Conservation (phyloP, 225 moss, liverwort and hornwort species). For the Marchantia paleacea region DNA sequence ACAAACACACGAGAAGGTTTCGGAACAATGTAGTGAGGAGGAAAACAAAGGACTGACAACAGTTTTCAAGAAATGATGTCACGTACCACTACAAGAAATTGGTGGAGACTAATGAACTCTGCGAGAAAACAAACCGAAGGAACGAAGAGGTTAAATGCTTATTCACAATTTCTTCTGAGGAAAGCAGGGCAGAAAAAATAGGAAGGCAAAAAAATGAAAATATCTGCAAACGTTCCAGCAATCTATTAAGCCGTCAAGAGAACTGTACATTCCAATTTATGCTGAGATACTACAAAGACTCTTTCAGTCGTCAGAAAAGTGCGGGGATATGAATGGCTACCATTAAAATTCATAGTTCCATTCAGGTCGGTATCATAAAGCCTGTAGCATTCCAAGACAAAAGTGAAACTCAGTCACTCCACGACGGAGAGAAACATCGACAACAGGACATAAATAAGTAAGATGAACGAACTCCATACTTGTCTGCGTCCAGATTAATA, state of each 20-base stretch:
- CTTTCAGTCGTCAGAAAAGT: no score
- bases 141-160: background rate
- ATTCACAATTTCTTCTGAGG: background rate
- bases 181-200: background rate
- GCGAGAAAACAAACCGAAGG: constrained; percentile 35
- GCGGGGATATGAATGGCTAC: constrained; percentile 29
- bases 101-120: constrained; percentile 79
- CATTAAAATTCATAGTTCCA: constrained; percentile 80
- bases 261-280: no score
- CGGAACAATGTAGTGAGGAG: background rate
- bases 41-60: background rate
- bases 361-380: constrained; percentile 75
- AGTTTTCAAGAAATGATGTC: background rate
- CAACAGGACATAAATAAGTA: background rate
- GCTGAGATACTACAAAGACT: background rate
- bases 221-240: background rate
- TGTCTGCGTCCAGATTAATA: no score
- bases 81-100: constrained; percentile 61
- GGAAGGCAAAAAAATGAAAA: background rate
- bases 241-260: background rate
- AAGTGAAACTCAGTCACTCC: background rate
- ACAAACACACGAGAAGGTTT: background rate
- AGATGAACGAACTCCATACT: no score
- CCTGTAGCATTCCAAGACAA: constrained; percentile 38
- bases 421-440: background rate